Base-by-base conservation (phyloP, 805 yeast species). In the Yarrowia divulgata region DNA sequence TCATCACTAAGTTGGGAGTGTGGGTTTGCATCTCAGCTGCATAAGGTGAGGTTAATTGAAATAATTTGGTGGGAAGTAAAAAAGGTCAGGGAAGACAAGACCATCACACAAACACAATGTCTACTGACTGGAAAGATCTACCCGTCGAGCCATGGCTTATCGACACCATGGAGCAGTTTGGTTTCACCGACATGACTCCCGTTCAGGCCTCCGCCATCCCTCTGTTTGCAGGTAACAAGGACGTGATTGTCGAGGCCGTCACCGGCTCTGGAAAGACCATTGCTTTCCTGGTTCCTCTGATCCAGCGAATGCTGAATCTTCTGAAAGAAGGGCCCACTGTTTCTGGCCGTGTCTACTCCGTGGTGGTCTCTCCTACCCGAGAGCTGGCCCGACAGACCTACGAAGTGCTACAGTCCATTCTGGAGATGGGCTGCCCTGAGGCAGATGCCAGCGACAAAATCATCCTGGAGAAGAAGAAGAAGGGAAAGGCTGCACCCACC, bases 181-280 rank as follows among this genome's bases (percentile, higher is more conserved):
- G 97, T 1, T 93, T 85, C 76, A 84, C 85, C 2, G 77, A 85
- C 13, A 92, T 94, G 97, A 95, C 99, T 0, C 97, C 99, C 0
- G 99, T 95, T 0, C 99, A 95, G 77, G 98, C 99, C 0, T 87
- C 98, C 0, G 88, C 96, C 0, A 90, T 95, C 63, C 99, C 99
- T 0, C 80, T 93, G 70, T 85, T 95, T 72, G 79, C 89, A 29
- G 87, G 87, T 19, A 90, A 93, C 75, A 94, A 94, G 75, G 99
- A 95, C 79, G 97, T 95, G 3, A 95, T 95, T 9, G 98, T 93
- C 1, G 98, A 95, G 77, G 97, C 98, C 0, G 97, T 92, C 1
- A 95, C 99, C 0, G 99, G 99, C 0, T 93, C 98, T 0, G 99
- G 99, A n/a, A 95, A 95, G 77, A 95, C 99, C 0, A 78, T 93